These are phyloP conservation scores for Plasmodium reichenowi DNA, from an alignment of 169 alveolate genomes.

Conservation along the genomic window DNA sequence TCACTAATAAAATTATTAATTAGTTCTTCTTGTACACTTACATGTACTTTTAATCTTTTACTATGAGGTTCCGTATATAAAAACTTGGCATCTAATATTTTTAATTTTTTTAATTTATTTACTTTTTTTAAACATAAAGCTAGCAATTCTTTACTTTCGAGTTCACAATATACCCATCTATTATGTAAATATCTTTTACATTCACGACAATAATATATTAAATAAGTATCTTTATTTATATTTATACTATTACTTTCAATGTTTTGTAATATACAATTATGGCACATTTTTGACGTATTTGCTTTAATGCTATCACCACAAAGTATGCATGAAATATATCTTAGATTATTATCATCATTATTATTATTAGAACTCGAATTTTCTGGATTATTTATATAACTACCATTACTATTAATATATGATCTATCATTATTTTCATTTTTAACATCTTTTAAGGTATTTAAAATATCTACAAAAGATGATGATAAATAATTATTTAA, in stretches of 20 bases:
- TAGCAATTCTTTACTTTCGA: constrained; percentile 97
- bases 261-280: constrained; percentile 91
- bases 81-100: constrained; percentile 96
- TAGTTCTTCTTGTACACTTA: constrained; percentile 96
- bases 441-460: constrained; percentile 25
- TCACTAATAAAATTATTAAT: constrained; percentile 91
- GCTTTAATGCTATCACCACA: constrained; percentile 93
- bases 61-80: constrained; percentile 98
- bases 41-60: constrained; percentile 95
- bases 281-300: constrained; percentile 93
- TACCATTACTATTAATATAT: neutral
- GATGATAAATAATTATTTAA: constrained; percentile 47
- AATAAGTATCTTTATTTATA: constrained; percentile 67
- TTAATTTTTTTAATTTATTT: constrained; percentile 94
- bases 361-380: constrained; percentile 5
- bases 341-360: neutral
- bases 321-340: constrained; percentile 88
- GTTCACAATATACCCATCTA: constrained; percentile 95
- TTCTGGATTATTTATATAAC: constrained; percentile 17
- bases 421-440: neutral
- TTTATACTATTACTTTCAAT: constrained; percentile 85
- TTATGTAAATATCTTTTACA: constrained; percentile 94
- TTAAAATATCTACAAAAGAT: constrained; percentile 66
- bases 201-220: constrained; percentile 90
- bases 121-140: constrained; percentile 96